Evolutionary conservation across 345 rosid species (phyloP).

Genomic region (Ailanthus altissimus): DNA sequence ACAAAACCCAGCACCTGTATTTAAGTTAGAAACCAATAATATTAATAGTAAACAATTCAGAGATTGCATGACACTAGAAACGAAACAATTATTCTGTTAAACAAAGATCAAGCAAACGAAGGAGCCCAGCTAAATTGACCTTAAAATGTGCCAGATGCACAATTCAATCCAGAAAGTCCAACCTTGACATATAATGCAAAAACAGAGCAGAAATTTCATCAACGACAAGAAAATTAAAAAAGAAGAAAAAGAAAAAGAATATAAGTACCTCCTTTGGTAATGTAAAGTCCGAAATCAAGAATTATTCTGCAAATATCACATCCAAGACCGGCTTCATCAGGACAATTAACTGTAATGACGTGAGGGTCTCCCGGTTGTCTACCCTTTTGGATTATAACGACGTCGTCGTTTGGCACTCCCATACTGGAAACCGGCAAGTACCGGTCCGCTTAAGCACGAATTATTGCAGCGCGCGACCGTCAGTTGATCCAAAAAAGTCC

Average conservation of each 20-base stretch:
- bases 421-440: conserved; percentile 26
- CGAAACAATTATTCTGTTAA: background rate
- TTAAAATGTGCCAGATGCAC: background rate
- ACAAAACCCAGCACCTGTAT: background rate
- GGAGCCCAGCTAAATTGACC: background rate
- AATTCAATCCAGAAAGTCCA: background rate
- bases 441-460: background rate
- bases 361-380: conserved; percentile 61
- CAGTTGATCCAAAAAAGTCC: background rate
- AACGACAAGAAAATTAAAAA: background rate
- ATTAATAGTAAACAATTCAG: background rate
- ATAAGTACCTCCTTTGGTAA: conserved; percentile 69
- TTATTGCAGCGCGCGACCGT: background rate
- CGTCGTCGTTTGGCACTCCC: conserved; percentile 59
- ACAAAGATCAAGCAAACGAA: background rate
- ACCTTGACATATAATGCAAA: background rate
- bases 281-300: conserved; percentile 77
- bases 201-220: background rate
- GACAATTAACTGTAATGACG: conserved; percentile 80
- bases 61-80: background rate
- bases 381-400: conserved; percentile 62
- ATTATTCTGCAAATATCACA: conserved; percentile 73
- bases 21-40: background rate
- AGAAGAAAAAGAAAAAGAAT: background rate
- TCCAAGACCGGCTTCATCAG: conserved; percentile 71